Evolutionary conservation across 139 green algal genomes (phyloP).

Genomic region (Closterium sp.): DNA sequence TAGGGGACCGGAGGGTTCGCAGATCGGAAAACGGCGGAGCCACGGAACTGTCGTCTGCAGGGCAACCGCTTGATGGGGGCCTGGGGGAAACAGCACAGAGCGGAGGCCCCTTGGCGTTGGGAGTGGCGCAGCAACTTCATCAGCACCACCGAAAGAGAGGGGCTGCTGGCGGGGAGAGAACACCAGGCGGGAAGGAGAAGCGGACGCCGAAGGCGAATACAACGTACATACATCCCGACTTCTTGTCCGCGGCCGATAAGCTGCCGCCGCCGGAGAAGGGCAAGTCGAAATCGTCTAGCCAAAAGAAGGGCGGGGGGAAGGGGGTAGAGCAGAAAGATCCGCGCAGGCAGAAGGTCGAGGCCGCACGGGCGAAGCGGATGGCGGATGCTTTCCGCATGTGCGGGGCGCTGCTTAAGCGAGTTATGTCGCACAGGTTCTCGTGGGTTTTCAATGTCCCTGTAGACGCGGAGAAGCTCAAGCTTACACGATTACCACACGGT

Average conservation of each 20-base stretch:
- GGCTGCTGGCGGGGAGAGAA: not conserved
- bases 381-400: conserved; percentile 35
- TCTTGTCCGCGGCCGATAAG: conserved; percentile 32
- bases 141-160: not conserved
- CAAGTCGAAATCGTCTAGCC: conserved; percentile 8
- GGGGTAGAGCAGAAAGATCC: conserved; percentile 2
- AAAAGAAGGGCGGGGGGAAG: conserved; percentile 12
- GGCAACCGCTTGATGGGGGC: not conserved
- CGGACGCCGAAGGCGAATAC: conserved; percentile 42
- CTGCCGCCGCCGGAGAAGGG: conserved; percentile 28
- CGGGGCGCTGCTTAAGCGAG: not conserved
- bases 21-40: not conserved
- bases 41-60: not conserved
- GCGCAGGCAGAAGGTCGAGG: conserved; percentile 22
- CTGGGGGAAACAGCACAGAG: not conserved
- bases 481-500: conserved; percentile 71
- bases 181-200: conserved; percentile 40
- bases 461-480: conserved; percentile 65
- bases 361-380: conserved; percentile 25
- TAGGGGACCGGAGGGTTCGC: not conserved
- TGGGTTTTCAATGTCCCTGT: conserved; percentile 83
- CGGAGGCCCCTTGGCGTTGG: not conserved
- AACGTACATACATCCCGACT: conserved; percentile 35
- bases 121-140: not conserved
- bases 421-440: conserved; percentile 68